phyloP scores from a whole-genome alignment of 1,284 basidiomycete genomes.

The Apiotrichum gamsii region DNA sequence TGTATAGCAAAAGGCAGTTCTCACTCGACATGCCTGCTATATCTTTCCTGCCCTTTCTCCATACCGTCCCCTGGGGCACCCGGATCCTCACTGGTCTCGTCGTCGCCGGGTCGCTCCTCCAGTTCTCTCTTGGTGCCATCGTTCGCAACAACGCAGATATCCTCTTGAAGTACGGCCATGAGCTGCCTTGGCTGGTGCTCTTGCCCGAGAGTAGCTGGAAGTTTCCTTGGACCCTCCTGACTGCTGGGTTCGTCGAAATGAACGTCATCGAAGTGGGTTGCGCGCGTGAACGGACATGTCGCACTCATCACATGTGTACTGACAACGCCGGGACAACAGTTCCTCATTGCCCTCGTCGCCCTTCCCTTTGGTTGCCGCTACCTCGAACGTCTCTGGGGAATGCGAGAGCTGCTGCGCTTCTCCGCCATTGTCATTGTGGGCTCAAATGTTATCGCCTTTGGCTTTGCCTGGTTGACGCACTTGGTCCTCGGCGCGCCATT shows the following conservation, averaged over 20 bases:
- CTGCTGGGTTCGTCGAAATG: conserved; percentile 78
- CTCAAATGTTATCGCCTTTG: conserved; percentile 80
- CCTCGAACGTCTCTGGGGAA: conserved; percentile 88
- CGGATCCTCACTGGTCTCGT: conserved; percentile 67
- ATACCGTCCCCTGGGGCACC: conserved; percentile 55
- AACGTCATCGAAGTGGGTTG: conserved; percentile 75
- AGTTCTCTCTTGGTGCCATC: conserved; percentile 50
- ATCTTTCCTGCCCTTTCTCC: conserved; percentile 45
- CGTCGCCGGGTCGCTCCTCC: conserved; percentile 58
- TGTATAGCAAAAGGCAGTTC: too few species aligned
- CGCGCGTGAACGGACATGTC: too few species aligned
- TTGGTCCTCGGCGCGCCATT: conserved; percentile 43
- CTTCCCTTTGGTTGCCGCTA: conserved; percentile 81
- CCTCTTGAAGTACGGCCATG: conserved; percentile 25
- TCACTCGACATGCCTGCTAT: conserved; percentile 37
- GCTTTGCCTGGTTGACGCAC: conserved; percentile 47
- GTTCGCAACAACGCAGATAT: conserved; percentile 4
- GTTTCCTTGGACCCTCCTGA: conserved; percentile 89
- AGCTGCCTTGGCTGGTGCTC: conserved; percentile 70
- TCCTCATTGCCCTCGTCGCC: conserved; percentile 67
- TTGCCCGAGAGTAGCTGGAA: conserved; percentile 76
- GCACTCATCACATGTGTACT: not conserved
- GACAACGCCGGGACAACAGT: too few species aligned
- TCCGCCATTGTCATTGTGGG: conserved; percentile 68
- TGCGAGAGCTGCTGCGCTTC: conserved; percentile 78